These are phyloP conservation scores for Gleditsia sinensis DNA, from an alignment of 306 rosid genomes.

Conservation along the genomic window DNA sequence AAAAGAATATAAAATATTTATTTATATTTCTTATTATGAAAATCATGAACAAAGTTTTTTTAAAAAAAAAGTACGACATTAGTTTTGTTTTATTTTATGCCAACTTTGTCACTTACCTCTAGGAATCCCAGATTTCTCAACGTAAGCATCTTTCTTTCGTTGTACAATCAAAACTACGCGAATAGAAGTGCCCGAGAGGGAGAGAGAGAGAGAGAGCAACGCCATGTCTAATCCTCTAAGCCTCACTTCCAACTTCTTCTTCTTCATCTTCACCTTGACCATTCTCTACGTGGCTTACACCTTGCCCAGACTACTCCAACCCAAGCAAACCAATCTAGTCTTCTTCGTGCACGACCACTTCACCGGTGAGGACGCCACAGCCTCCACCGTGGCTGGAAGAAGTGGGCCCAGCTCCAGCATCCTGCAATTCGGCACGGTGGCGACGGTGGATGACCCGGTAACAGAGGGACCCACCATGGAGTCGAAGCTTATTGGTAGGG, in stretches of 20 bases:
- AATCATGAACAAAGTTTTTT: too few species aligned
- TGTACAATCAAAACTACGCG: background rate
- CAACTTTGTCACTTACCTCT: conserved; percentile 28
- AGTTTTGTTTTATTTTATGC: too few species aligned
- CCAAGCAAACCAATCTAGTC: conserved; percentile 58
- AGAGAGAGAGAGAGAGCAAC: background rate
- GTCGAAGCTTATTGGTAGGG: conserved; percentile 56
- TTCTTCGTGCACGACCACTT: conserved; percentile 68
- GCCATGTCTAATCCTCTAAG: conserved; percentile 44
- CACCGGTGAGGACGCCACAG: conserved; percentile 52
- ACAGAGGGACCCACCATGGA: conserved; percentile 51
- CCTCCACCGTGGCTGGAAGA: conserved; percentile 52
- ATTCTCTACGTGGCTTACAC: conserved; percentile 48
- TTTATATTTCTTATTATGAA: too few species aligned
- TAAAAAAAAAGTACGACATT: too few species aligned
- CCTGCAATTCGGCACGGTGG: conserved; percentile 57
- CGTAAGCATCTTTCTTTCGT: conserved; percentile 26
- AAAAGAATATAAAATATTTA: too few species aligned
- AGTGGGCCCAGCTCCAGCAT: conserved; percentile 48
- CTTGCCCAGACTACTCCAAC: conserved; percentile 39
- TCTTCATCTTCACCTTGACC: conserved; percentile 48
- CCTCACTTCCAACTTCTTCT: conserved; percentile 43
- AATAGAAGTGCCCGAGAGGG: background rate
- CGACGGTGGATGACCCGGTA: conserved; percentile 57
- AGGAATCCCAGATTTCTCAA: conserved; percentile 19